Conservation (phyloP, 1,139 yeast species). For the Petasospora rhodanensis region DNA sequence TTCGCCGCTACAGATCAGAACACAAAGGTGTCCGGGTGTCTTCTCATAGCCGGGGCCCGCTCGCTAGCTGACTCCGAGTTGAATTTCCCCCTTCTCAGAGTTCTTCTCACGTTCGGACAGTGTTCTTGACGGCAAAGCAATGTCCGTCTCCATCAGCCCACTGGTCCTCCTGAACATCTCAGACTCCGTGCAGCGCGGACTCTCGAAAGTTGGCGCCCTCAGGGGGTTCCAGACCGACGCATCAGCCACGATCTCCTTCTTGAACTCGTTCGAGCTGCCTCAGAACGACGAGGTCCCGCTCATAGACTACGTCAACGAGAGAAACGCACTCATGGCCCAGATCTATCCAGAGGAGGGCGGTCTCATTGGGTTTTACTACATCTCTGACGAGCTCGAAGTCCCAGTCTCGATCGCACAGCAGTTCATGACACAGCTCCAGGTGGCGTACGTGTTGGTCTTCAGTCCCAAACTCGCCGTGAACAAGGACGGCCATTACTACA, state of each 20-base stretch:
- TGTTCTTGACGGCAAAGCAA: too few relatives aligned
- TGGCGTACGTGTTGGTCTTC: slow-evolving; percentile 16
- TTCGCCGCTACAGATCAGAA: too few relatives aligned
- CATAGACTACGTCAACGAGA: slow-evolving; percentile 1
- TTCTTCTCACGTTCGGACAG: too few relatives aligned
- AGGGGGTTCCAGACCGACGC: slow-evolving; percentile 4
- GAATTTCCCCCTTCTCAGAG: too few relatives aligned
- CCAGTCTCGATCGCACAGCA: background rate
- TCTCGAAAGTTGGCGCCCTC: slow-evolving; percentile 9
- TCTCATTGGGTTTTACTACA: slow-evolving; percentile 10
- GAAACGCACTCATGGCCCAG: slow-evolving; percentile 12
- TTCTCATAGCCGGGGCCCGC: too few relatives aligned
- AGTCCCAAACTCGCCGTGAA: slow-evolving; percentile 12
- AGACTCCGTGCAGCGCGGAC: slow-evolving; percentile 16
- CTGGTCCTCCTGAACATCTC: slow-evolving; percentile 20
- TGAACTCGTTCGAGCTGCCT: slow-evolving; percentile 12
- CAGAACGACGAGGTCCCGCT: slow-evolving; percentile 1
- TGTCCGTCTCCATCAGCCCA: slow-evolving; percentile 10
- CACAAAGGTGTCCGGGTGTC: too few relatives aligned
- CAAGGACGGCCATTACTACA: slow-evolving; percentile 17
- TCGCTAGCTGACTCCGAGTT: too few relatives aligned
- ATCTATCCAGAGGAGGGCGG: slow-evolving; percentile 14
- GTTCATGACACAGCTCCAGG: slow-evolving; percentile 10
- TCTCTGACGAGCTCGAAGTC: slow-evolving; percentile 4
- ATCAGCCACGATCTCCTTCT: slow-evolving; percentile 7